Evolutionary conservation across 108 stramenopile genomes (phyloP).

Genomic region (Nitzschia inconspicua): DNA sequence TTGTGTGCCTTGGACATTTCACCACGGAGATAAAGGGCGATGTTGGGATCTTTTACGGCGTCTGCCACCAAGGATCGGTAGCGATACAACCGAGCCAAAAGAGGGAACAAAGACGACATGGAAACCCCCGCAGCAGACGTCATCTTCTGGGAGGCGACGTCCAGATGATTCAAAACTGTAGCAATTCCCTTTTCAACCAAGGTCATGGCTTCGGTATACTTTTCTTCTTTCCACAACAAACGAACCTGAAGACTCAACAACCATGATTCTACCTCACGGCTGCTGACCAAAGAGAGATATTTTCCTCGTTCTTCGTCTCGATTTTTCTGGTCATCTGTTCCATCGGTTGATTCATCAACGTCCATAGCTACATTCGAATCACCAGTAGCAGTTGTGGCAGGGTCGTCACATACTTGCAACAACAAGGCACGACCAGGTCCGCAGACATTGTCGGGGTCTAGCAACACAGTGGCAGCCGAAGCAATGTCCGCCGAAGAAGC

Average conservation of each 20-base stretch:
- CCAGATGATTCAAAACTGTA: conserved; percentile 49
- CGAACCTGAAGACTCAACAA: conserved; percentile 68
- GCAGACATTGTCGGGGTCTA: conserved; percentile 51
- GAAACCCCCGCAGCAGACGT: conserved; percentile 27
- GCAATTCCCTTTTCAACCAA: conserved; percentile 45
- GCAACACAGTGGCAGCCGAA: conserved; percentile 32
- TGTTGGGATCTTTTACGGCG: conserved; percentile 28
- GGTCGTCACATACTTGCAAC: too few species aligned
- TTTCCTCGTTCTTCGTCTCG: conserved; percentile 13
- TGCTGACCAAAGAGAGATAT: conserved; percentile 40
- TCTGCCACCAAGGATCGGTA: conserved; percentile 68
- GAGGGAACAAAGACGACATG: conserved; percentile 64
- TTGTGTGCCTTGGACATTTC: conserved; percentile 71
- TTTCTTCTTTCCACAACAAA: conserved; percentile 48
- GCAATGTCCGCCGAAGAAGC: conserved; percentile 54
- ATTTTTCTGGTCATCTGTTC: not conserved
- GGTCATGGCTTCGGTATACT: conserved; percentile 40
- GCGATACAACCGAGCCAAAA: conserved; percentile 73
- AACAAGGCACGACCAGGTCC: conserved; percentile 46
- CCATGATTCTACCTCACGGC: conserved; percentile 69
- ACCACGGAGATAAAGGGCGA: conserved; percentile 33
- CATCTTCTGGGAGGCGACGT: conserved; percentile 29
- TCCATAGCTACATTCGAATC: conserved; percentile 12
- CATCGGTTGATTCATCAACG: conserved; percentile 13
- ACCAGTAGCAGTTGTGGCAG: conserved; percentile 2